Evolutionary conservation across 495 filamentous ascomycete species (phyloP).

Genomic region (Rhypophila decipiens): DNA sequence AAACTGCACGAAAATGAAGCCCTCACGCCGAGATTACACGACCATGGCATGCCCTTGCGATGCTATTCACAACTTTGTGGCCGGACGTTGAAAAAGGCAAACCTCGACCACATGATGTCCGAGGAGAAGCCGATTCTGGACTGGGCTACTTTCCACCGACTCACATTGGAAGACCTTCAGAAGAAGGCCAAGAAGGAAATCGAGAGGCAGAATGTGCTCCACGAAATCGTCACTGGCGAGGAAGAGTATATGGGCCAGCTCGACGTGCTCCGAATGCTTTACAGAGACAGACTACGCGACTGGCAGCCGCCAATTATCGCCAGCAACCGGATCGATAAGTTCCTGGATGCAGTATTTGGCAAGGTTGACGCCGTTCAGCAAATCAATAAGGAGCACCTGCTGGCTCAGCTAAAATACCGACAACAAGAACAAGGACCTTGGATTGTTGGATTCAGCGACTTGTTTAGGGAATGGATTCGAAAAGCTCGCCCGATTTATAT

Average conservation of each 20-base stretch:
- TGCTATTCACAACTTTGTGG: constrained; percentile 96
- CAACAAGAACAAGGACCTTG: constrained; percentile 96
- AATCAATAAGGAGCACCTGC: constrained; percentile 89
- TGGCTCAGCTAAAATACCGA: constrained; percentile 93
- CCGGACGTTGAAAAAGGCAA: constrained; percentile 89
- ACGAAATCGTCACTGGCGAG: constrained; percentile 94
- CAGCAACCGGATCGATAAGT: constrained; percentile 64
- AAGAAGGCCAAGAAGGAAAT: constrained; percentile 76
- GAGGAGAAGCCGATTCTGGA: constrained; percentile 66
- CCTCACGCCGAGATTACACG: constrained; percentile 21
- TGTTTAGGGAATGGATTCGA: constrained; percentile 97
- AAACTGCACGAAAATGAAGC: constrained; percentile 69
- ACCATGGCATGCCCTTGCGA: constrained; percentile 53
- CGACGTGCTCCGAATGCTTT: constrained; percentile 75
- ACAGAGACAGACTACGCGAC: constrained; percentile 70
- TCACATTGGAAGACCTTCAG: constrained; percentile 69
- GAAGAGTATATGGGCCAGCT: constrained; percentile 84
- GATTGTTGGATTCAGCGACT: constrained; percentile 89
- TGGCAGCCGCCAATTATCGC: constrained; percentile 77
- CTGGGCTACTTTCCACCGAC: constrained; percentile 86
- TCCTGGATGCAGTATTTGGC: constrained; percentile 81
- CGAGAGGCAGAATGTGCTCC: constrained; percentile 86
- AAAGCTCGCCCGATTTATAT: constrained; percentile 87
- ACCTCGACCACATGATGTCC: constrained; percentile 62
- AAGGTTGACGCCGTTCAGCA: constrained; percentile 82